Evolutionary conservation across 805 yeast genomes (phyloP).

Genomic region (Candida namnaoensis): DNA sequence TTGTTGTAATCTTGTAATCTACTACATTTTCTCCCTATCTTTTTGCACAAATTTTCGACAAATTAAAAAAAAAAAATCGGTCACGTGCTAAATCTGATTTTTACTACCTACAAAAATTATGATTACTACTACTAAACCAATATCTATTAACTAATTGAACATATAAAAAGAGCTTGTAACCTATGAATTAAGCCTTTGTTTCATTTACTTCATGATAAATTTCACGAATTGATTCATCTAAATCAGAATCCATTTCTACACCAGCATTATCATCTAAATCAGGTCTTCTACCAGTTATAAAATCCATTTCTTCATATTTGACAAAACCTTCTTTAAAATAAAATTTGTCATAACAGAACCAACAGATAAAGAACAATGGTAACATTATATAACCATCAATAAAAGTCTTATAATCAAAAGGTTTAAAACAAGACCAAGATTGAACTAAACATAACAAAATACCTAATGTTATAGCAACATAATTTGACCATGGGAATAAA

Average conservation of each 20-base stretch:
- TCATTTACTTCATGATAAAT: too few relatives aligned
- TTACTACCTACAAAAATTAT: too few relatives aligned
- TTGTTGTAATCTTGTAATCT: too few relatives aligned
- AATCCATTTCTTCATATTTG: conserved; percentile 34
- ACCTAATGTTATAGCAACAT: conserved; percentile 28
- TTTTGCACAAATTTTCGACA: too few relatives aligned
- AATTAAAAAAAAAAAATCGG: too few relatives aligned
- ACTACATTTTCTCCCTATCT: too few relatives aligned
- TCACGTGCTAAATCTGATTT: too few relatives aligned
- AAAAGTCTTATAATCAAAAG: conserved; percentile 38
- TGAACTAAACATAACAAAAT: conserved; percentile 35
- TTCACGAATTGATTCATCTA: too few relatives aligned
- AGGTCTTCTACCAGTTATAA: conserved; percentile 39
- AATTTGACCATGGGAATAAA: conserved; percentile 33
- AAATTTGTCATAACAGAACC: conserved; percentile 31
- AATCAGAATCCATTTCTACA: too few relatives aligned
- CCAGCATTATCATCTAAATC: conserved; percentile 18
- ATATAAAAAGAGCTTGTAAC: too few relatives aligned
- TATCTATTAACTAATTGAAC: too few relatives aligned
- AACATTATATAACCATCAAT: conserved; percentile 57
- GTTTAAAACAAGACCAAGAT: conserved; percentile 43
- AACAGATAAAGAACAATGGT: conserved; percentile 45
- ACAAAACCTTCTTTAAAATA: conserved; percentile 27
- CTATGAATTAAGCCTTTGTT: background rate
- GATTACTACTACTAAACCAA: too few relatives aligned